Percentiles rank a stretch among this genome's conserved stretches.
Conservation (phyloP, 2,329 filamentous ascomycete species). For the Coniochaeta hoffmannii region DNA sequence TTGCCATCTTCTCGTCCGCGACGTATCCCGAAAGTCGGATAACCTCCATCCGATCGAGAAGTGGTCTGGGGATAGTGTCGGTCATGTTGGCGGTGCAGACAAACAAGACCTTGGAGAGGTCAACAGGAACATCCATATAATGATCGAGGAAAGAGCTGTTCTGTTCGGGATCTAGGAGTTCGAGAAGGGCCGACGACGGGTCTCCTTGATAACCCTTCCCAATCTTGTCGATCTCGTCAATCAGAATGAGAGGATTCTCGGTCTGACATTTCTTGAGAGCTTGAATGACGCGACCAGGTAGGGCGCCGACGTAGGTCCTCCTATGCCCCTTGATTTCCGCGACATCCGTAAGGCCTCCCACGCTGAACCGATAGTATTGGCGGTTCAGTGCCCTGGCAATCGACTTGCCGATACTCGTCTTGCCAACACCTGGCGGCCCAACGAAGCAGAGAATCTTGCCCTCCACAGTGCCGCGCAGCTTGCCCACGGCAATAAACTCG, state of each 20-base stretch:
- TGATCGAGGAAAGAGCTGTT: conserved; percentile 97
- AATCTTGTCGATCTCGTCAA: conserved; percentile 98
- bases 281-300: conserved; percentile 95
- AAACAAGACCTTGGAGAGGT: conserved; percentile 94
- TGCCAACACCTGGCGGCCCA: conserved; percentile 92
- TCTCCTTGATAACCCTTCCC: conserved; percentile 94
- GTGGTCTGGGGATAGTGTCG: conserved; percentile 88
- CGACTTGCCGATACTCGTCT: conserved; percentile 98
- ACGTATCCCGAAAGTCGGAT: conserved; percentile 96
- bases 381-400: conserved; percentile 91
- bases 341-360: conserved; percentile 92
- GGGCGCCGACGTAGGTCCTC: conserved; percentile 89
- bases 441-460: conserved; percentile 98
- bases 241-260: conserved; percentile 92
- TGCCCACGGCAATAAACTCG: conserved; percentile 97
- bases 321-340: conserved; percentile 98
- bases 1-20: conserved; percentile 97
- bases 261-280: conserved; percentile 98
- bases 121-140: conserved; percentile 97
- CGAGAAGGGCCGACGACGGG: conserved; percentile 86
- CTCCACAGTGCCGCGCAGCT: conserved; percentile 92
- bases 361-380: conserved; percentile 97
- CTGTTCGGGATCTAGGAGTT: conserved; percentile 92
- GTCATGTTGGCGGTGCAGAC: conserved; percentile 99
- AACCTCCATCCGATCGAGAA: conserved; percentile 95